Evolutionary conservation across 805 yeast genomes (phyloP), one percentile per base, ranked within the genome.

Genomic region (Monosporozyma siamensis): DNA sequence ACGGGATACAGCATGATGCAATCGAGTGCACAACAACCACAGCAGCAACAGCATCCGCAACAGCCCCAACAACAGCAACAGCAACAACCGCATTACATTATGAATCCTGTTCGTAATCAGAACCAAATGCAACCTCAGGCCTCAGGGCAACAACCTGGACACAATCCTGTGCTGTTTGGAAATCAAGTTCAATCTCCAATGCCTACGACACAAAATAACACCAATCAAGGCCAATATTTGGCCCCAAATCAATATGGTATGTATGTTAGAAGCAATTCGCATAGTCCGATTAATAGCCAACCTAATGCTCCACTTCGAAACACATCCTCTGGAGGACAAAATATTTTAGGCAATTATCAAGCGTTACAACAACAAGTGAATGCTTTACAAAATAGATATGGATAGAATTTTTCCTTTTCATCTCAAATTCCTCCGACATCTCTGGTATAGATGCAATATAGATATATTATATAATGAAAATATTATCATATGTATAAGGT

Each of bases 351-450:
- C 38, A 82, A 81, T 54, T 65, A 82, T 44, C 73, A 72, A 53
- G 81, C 81, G 7, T 66, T 82, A 38, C 86, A 81, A 52, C 80
- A 71, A 29, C 88, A 82, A 57, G 86, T 82, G 18, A 82, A 82
- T 51, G 69, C 71, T 41, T 64, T 81, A 29, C 63, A 64, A 31
- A 55, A 52, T 29, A 38, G 46, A 3, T 58, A 58, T 42, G 48
- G 49, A 30, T 30, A 18, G 46, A 51, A 24, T 46, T 48, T 24
- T 43, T 17, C 4, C 17, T 14, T n/a, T n/a, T 21, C 7, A 7
- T 22, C 10, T 32, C 9, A n/a, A n/a, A n/a, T n/a, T n/a, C n/a
- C n/a, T n/a, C n/a, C n/a, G n/a, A n/a, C n/a, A n/a, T n/a, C n/a
- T n/a, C n/a, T n/a, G n/a, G n/a, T n/a, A n/a, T n/a, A n/a, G n/a